A percentile compares a stretch with the other conserved stretches of the same genome.
phyloP scores from a whole-genome alignment of 1,139 yeast genomes.

The Taphrina communis region DNA sequence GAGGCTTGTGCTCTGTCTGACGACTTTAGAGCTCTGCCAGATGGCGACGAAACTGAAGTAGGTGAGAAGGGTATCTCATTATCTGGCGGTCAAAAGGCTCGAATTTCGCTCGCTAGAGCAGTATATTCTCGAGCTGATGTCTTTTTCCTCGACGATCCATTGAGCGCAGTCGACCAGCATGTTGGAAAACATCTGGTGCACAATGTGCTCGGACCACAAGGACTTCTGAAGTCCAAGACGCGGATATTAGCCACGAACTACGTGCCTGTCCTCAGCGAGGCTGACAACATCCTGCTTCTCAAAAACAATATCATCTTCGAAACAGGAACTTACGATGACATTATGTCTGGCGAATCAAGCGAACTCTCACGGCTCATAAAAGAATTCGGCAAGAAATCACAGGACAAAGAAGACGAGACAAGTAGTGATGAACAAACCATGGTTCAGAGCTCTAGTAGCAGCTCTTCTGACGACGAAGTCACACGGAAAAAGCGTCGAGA shows the following conservation, averaged over 20 bases:
- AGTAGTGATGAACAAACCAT: constrained; percentile 41
- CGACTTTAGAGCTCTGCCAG: constrained; percentile 78
- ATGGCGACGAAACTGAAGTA: constrained; percentile 88
- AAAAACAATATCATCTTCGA: constrained; percentile 79
- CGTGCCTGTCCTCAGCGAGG: constrained; percentile 79
- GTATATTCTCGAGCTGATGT: constrained; percentile 94
- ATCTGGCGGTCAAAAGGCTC: constrained; percentile 97
- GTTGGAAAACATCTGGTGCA: constrained; percentile 84
- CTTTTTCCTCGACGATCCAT: constrained; percentile 86
- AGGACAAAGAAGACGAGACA: constrained; percentile 32
- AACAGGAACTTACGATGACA: constrained; percentile 71
- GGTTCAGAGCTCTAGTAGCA: constrained; percentile 40
- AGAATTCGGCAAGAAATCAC: constrained; percentile 58
- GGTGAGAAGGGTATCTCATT: constrained; percentile 97
- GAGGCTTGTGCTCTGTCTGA: constrained; percentile 87
- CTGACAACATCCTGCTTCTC: constrained; percentile 74
- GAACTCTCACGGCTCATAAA: constrained; percentile 67
- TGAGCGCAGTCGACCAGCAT: constrained; percentile 94
- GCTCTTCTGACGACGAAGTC: constrained; percentile 42
- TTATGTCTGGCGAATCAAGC: constrained; percentile 56
- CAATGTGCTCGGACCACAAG: constrained; percentile 79
- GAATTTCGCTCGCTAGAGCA: constrained; percentile 90
- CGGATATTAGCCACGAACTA: constrained; percentile 87
- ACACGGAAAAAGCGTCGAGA: constrained; percentile 24
- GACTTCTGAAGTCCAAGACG: constrained; percentile 76